Base-by-base conservation (phyloP, 2,329 filamentous ascomycete species). In the Penicillium janthinellum region DNA sequence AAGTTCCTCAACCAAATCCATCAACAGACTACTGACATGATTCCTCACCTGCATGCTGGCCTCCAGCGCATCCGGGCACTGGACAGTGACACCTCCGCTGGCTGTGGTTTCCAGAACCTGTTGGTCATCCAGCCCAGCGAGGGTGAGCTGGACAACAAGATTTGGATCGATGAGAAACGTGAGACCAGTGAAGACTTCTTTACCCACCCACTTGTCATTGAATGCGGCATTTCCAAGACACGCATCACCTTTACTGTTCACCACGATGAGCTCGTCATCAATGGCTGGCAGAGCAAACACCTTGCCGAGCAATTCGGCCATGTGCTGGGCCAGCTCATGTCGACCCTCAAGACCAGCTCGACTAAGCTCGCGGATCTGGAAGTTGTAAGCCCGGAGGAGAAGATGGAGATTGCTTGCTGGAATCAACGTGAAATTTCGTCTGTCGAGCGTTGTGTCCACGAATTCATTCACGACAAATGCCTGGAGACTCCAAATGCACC, bases 21-120 rank as follows among this genome's bases (percentile, higher is more conserved):
- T 39, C 77, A 84, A 34, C 79, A 83, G 56, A 84, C 82, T 0
- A 78, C 86, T 0, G 74, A 80, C 3, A 82, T 85, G 64, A 88
- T 89, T 5, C 83, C 86, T 0, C 83, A 89, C 68, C 85, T 90
- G 70, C 87, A 91, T 69, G 79, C 84, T n/a, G 81, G 81, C n/a
- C 63, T 83, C 3, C 81, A 82, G 56, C 75, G 79, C 42, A 83
- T 83, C 60, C 83, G 85, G 10, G 78, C 80, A 22, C 72, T 88
- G 12, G 85, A 83, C 65, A 75, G 79, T 0, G 78, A 82, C 58
- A 73, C 77, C 0, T 74, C 76, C 1, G 63, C 73, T n/a, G 78
- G 76, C 42, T 81, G 80, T 61, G 73, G 80, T 20, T 80, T 82
- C 67, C 76, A 80, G 52, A 83, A 79, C 56, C 64, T 82, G 5